Conservation (phyloP, 2,329 filamentous ascomycete genomes). For the Pseudocercospora eumusae region DNA sequence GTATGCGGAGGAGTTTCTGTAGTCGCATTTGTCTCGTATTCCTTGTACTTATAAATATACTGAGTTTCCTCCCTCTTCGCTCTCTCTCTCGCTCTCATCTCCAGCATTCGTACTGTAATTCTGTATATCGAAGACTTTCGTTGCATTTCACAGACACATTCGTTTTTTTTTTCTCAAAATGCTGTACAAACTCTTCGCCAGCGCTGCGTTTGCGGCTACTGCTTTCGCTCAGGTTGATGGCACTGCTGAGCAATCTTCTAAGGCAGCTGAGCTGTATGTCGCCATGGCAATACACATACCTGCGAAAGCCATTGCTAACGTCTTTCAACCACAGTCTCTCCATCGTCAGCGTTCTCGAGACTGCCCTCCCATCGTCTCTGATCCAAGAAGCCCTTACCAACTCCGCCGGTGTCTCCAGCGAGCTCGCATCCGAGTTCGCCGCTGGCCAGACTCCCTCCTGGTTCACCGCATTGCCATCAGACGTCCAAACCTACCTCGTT, state of each 20-base stretch:
- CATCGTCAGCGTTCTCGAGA: constrained; percentile 47
- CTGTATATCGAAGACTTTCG: neutral
- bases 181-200: constrained; percentile 33
- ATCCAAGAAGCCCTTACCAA: constrained; percentile 46
- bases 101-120: neutral
- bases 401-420: constrained; percentile 44
- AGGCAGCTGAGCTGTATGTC: neutral
- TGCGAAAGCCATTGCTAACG: constrained; percentile 16
- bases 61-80: neutral
- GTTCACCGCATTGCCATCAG: constrained; percentile 49
- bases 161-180: constrained; percentile 24
- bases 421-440: constrained; percentile 48
- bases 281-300: neutral
- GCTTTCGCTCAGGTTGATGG: constrained; percentile 24
- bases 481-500: constrained; percentile 48
- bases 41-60: neutral
- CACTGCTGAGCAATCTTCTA: constrained; percentile 10
- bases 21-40: neutral
- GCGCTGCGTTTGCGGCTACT: constrained; percentile 31
- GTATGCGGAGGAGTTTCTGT: neutral
- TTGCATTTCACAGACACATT: neutral
- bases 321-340: constrained; percentile 36
- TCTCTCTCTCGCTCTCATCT: neutral
- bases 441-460: constrained; percentile 48
- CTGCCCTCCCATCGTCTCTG: constrained; percentile 48